These are phyloP conservation scores for Adansonia gregorii DNA, from an alignment of 441 rosid genomes.

Conservation along the genomic window DNA sequence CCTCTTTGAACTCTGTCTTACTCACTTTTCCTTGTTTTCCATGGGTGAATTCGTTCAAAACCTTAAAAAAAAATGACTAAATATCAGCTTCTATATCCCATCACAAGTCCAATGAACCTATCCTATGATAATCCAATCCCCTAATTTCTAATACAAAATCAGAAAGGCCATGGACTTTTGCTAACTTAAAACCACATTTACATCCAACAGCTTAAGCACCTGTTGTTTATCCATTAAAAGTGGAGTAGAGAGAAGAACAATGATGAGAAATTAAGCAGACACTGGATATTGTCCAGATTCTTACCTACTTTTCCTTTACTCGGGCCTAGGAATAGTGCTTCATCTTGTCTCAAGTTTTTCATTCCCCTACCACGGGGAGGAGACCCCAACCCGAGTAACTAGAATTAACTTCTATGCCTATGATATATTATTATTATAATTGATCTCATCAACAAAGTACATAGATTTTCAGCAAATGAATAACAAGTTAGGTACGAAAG, in stretches of 20 bases:
- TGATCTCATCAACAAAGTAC: background rate
- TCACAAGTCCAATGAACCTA: background rate
- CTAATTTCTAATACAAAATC: background rate
- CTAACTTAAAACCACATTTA: background rate
- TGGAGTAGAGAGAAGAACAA: background rate
- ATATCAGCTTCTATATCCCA: background rate
- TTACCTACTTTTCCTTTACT: conserved; percentile 1
- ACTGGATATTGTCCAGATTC: background rate
- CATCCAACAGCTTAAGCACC: background rate
- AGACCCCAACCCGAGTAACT: background rate
- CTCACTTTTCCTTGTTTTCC: conserved; percentile 78
- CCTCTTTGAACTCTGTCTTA: conserved; percentile 84
- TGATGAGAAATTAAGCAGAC: background rate
- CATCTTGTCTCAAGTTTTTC: background rate
- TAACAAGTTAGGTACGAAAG: conserved; percentile 24
- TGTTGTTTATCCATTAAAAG: background rate
- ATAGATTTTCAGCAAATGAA: background rate
- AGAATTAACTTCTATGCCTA: background rate
- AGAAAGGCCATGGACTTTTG: background rate
- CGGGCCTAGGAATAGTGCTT: background rate
- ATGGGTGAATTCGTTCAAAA: conserved; percentile 80
- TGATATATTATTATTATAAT: background rate
- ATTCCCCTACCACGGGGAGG: background rate
- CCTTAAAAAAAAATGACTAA: conserved; percentile 41
- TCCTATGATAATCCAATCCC: background rate